Evolutionary conservation across 805 yeast species (phyloP), one percentile per base, ranked within the genome.

Genomic region (Candida xyloterini): DNA sequence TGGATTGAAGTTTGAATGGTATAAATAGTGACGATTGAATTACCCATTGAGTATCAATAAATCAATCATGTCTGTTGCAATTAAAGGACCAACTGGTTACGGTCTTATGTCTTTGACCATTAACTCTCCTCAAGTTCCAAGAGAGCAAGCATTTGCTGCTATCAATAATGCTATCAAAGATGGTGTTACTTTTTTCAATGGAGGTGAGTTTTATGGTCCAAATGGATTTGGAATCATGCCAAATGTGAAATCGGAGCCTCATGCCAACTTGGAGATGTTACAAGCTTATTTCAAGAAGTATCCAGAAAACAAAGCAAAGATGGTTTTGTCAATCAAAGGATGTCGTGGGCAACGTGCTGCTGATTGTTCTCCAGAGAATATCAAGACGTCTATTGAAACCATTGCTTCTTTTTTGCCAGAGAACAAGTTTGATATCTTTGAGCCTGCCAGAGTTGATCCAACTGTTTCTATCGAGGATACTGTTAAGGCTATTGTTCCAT

Each of bases 21-120:
- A 18, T 18, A 18, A 18, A 18, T 18, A 18, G 6, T n/a, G n/a
- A n/a, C n/a, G n/a, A n/a, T n/a, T n/a, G n/a, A n/a, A n/a, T n/a
- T n/a, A n/a, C n/a, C n/a, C n/a, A n/a, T n/a, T n/a, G n/a, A n/a
- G n/a, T 18, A 18, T 18, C 20, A 18, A 18, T 18, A 18, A 18
- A 10, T 10, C n/a, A 10, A 23, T 23, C 25, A 23, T 23, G 25
- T 23, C 25, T 23, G 10, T 11, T 23, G n/a, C 5, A 10, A 30
- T 30, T 15, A 20, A 30, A 3, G 57, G 57, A 15, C 52, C 52
- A 27, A 65, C 67, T 40, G 95, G 95, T 32, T 78, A 74, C 49
- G 96, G 96, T 30, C 71, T 87, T 45, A 87, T 89, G 96, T 75
- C 82, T 42, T 69, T 85, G 57, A 84, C 96, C 1, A 79, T 84